Evolutionary conservation across 768 basidiomycete genomes (phyloP).

Genomic region (Piloderma croceum): DNA sequence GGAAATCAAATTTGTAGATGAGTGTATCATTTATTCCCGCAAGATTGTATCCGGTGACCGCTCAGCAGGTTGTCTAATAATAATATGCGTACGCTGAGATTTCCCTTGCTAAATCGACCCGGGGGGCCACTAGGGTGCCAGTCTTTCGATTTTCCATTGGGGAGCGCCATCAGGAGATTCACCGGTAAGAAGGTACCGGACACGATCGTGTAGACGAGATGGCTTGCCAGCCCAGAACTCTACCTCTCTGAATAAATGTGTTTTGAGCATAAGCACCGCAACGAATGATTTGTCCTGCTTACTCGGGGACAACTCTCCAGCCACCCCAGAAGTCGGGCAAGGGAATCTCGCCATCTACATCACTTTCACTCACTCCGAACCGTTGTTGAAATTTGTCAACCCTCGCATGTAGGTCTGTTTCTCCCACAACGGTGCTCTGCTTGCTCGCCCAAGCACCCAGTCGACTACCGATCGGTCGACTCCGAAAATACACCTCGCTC

Average conservation of each 20-base stretch:
- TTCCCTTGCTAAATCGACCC: not conserved
- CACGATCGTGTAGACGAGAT: constrained; percentile 89
- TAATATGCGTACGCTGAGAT: not conserved
- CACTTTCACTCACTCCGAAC: constrained; percentile 44
- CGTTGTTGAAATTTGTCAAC: constrained; percentile 52
- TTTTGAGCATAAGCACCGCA: constrained; percentile 1
- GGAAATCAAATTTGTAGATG: no score
- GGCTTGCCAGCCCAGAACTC: constrained; percentile 98
- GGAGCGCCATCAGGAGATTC: constrained; percentile 43
- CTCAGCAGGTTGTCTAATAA: no score
- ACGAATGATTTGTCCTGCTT: constrained; percentile 23
- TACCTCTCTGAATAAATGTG: constrained; percentile 58
- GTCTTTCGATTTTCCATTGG: constrained; percentile 72
- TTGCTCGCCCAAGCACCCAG: constrained; percentile 92
- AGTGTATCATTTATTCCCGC: no score
- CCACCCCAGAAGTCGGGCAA: constrained; percentile 95
- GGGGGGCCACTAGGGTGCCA: constrained; percentile 72
- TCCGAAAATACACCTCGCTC: constrained; percentile 77
- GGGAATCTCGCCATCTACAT: constrained; percentile 50
- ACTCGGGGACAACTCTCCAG: constrained; percentile 91
- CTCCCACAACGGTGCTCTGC: constrained; percentile 76
- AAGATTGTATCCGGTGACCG: not conserved
- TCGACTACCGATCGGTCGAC: constrained; percentile 75
- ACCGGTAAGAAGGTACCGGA: constrained; percentile 62
- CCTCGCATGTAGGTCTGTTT: constrained; percentile 61